Evolutionary conservation across 148 eudicot genomes (phyloP), one percentile per base, ranked within the genome.

Genomic region (Cornus kousa): DNA sequence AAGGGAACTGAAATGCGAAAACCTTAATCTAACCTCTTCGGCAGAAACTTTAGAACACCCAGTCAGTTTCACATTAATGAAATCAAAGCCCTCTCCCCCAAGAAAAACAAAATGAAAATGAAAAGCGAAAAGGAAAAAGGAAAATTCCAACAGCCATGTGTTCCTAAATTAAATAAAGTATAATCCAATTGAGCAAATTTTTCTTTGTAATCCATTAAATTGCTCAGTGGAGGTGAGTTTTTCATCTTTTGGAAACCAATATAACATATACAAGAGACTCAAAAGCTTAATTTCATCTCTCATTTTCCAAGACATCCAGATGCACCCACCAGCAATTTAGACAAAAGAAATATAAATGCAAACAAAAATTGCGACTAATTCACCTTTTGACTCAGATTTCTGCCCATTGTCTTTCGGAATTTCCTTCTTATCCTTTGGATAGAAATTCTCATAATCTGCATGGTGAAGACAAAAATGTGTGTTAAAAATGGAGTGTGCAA

Each of bases 401-500:
- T 92, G 91, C 40, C 81, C 91, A 64, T 92, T 81, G 10, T 79
- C 76, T 84, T 93, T 94, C 0, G 98, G 98, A 39, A 89, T 87
- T 80, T 92, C 98, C 91, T 92, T 92, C 91, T 92, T 94, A 17
- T 85, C 87, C 82, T 92, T 94, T 1, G 98, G 97, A 72, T 86
- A 89, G 78, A 83, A 94, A 81, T 94, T 92, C 85, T 94, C 98
- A 80, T 92, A 92, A 71, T 92, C 98, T 94, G 75, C 23, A 40
- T 77, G 46, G 13, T 55, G 71, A 78, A 78, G 13, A 39, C 39
- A 62, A 53, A 53, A 53, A 53, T 53, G 59, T 53, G 17, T 11
- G 14, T 43, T 43, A 53, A 53, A 53, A 53, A 53, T 16, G 23
- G 6, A 62, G 9, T 4, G 8, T 62, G 4, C 7, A 62, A 62